These are phyloP conservation scores for Corynascus novoguineensis DNA, from an alignment of 495 filamentous ascomycete genomes.

Conservation along the genomic window DNA sequence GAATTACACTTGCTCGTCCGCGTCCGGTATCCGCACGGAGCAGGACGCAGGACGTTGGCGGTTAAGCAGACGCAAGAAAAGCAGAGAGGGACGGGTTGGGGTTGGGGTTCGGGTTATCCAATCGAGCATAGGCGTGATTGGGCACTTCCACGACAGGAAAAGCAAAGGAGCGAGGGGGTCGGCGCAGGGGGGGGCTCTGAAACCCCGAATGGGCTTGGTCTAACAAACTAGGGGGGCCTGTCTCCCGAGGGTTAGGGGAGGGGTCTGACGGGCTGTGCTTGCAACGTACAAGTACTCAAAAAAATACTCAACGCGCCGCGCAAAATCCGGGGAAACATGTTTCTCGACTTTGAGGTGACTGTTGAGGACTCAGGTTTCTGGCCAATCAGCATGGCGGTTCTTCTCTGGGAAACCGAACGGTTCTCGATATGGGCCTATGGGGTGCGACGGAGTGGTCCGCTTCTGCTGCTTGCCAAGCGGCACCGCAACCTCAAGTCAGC, in stretches of 20 bases:
- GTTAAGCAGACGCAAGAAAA: background rate
- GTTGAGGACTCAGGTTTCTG: background rate
- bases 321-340: background rate
- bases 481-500: too few relatives aligned
- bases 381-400: background rate
- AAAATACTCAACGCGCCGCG: background rate
- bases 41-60: background rate
- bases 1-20: background rate
- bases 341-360: background rate
- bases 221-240: background rate
- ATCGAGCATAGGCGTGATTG: background rate
- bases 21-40: background rate
- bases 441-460: too few relatives aligned
- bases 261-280: too few relatives aligned
- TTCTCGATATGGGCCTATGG: background rate
- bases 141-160: background rate
- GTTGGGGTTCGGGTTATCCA: constrained; percentile 1
- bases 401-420: background rate
- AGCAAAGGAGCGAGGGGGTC: background rate
- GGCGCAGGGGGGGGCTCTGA: background rate
- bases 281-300: background rate
- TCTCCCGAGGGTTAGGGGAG: background rate
- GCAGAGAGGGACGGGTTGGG: background rate
- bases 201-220: background rate
- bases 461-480: too few relatives aligned